Evolutionary conservation across 257 asterid genomes (phyloP).

Genomic region (Capsicum baccatum): DNA sequence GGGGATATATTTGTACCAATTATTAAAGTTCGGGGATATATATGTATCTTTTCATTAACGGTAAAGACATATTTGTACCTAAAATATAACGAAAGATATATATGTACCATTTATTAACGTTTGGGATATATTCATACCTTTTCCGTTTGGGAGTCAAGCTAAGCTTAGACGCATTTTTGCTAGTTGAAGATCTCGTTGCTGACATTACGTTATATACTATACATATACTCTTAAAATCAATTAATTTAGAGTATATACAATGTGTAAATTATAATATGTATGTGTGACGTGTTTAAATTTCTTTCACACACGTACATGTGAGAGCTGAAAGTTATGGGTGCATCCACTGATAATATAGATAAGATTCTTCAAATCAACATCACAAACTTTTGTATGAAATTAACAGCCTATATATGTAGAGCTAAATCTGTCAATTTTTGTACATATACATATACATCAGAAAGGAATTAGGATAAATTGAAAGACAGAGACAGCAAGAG

Average conservation of each 20-base stretch:
- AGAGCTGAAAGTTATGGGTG: conserved; percentile 23
- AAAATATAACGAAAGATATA: too few species aligned
- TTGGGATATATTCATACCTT: too few species aligned
- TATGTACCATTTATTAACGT: too few species aligned
- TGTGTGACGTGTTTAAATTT: background rate
- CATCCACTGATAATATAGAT: conserved; percentile 19
- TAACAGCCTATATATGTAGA: background rate
- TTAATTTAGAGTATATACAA: background rate
- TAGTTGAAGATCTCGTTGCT: background rate
- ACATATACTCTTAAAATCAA: background rate
- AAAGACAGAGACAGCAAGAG: background rate
- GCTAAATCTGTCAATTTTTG: conserved; percentile 7
- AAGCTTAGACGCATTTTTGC: background rate
- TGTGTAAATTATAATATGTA: background rate
- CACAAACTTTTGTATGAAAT: conserved; percentile 21
- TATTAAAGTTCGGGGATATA: too few species aligned
- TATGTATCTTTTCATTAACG: too few species aligned
- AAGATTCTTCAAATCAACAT: conserved; percentile 23
- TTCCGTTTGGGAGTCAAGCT: background rate
- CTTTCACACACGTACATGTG: background rate
- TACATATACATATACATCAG: background rate
- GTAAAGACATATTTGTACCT: too few species aligned
- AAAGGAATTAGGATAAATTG: conserved; percentile 5
- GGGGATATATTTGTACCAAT: too few species aligned
- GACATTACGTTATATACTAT: background rate